Evolutionary conservation across 129 eudicot species (phyloP), one percentile per base, ranked within the genome.

Genomic region (Ambrosia artemisiifolia): DNA sequence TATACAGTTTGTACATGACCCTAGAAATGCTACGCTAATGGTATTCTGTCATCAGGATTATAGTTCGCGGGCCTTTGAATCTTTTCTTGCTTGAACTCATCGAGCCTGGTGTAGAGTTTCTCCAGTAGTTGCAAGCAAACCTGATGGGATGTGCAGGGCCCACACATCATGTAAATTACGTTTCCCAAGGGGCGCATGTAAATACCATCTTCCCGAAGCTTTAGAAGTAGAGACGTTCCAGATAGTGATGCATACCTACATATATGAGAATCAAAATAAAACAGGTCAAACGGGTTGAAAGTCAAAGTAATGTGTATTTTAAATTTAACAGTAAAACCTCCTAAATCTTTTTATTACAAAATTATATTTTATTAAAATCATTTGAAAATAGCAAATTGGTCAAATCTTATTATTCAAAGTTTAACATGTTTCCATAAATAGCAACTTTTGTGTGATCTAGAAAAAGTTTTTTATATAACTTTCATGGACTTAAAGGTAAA

Each of bases 101-200:
- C 87, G 4, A 94, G 84, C 75, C 93, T 71, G 17, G 38, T 36
- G 67, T 79, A 78, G n/a, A 94, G 81, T 50, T 79, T 90, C 71
- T 73, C 77, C 47, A 90, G 77, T 42, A 85, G 44, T 48, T 61
- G 77, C 48, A 51, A 67, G 83, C 97, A 90, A 20, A 67, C 75
- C 3, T 61, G 72, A 9, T 89, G 85, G 40, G 94, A 80, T 8
- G 99, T 88, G 78, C 90, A 86, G 6, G 99, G 99, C 68, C 96
- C 97, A 36, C 96, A 88, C 96, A 95, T 95, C 33, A 90, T 78
- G 72, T 95, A 95, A 34, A 90, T 80, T 36, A 95, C 96, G 57
- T 95, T 90, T 48, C 99, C 99, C 67, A 95, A 77, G 32, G 99
- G 94, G 67, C 99, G 84, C 91, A 76, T 86, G 74, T 77, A 90